A percentile compares a stretch with the other conserved stretches of the same genome.
These are phyloP conservation scores for Fusarium zealandicum DNA, from an alignment of 2,329 filamentous ascomycete species.

Conservation along the genomic window DNA sequence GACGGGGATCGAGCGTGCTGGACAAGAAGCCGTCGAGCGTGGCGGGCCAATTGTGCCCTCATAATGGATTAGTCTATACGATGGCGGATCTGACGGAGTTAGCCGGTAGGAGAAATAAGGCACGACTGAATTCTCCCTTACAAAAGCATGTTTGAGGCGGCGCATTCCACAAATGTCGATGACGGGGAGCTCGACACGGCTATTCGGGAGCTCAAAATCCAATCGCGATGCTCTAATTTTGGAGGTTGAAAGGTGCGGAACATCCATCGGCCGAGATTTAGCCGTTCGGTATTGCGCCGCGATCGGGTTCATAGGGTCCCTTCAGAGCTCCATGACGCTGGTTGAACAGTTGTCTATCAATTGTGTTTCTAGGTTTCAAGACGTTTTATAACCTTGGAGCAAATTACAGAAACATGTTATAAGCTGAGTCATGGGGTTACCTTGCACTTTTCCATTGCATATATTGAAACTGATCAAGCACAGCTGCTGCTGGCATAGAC, in stretches of 20 bases:
- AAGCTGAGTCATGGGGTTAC: too few relatives aligned
- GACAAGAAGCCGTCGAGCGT: constrained; percentile 52
- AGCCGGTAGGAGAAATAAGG: neutral
- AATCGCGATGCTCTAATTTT: constrained; percentile 37
- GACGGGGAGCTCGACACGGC: constrained; percentile 19
- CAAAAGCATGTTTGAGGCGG: constrained; percentile 39
- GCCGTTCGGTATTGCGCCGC: constrained; percentile 14
- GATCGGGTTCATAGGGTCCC: neutral
- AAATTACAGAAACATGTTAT: too few relatives aligned
- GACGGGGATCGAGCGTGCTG: constrained; percentile 45
- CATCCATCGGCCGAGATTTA: constrained; percentile 33
- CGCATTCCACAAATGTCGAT: constrained; percentile 20
- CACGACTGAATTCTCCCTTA: constrained; percentile 4
- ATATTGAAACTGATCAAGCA: too few relatives aligned
- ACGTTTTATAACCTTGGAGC: too few relatives aligned
- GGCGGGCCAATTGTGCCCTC: constrained; percentile 55
- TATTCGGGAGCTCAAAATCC: constrained; percentile 32
- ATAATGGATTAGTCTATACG: constrained; percentile 48
- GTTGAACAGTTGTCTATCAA: too few relatives aligned
- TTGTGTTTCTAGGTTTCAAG: too few relatives aligned
- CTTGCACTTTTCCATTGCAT: too few relatives aligned
- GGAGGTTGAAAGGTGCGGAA: constrained; percentile 29
- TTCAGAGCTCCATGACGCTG: too few relatives aligned
- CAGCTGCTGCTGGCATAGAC: too few relatives aligned
- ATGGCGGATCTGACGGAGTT: constrained; percentile 28